Evolutionary conservation across 345 rosid species (phyloP).

Genomic region (Cochlearia excelsa): DNA sequence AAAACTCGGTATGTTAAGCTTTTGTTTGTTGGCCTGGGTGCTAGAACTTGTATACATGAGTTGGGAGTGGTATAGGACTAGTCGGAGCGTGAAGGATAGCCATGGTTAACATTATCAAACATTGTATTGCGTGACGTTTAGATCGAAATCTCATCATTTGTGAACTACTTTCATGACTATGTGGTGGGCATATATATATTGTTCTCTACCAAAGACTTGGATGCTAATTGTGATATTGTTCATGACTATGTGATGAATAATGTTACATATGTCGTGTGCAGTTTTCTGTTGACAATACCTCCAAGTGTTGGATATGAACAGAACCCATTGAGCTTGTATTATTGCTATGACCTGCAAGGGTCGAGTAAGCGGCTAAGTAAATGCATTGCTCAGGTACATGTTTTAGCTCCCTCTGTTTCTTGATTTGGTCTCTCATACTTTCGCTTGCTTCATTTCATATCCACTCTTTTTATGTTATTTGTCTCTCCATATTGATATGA

Average conservation of each 20-base stretch:
- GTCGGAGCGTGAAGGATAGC: no score
- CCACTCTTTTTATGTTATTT: background rate
- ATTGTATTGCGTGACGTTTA: no score
- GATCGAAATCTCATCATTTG: no score
- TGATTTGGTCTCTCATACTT: background rate
- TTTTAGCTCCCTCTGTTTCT: conserved; percentile 4
- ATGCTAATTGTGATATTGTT: background rate
- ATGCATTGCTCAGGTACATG: conserved; percentile 80
- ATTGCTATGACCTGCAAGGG: conserved; percentile 60
- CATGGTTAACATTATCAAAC: no score
- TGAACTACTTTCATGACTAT: no score
- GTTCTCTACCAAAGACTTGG: no score
- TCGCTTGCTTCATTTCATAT: background rate
- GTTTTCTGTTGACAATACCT: conserved; percentile 80
- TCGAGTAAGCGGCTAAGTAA: conserved; percentile 45
- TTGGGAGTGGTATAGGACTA: no score
- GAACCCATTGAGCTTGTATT: conserved; percentile 87
- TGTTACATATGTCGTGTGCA: conserved; percentile 30
- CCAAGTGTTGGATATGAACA: conserved; percentile 89
- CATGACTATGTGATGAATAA: background rate
- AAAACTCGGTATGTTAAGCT: no score
- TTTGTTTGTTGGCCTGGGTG: no score
- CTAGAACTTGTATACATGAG: no score
- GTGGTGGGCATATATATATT: no score
- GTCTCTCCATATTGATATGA: background rate